These are phyloP conservation scores for Mucuna pruriens DNA, from an alignment of 306 rosid species.

Conservation along the genomic window DNA sequence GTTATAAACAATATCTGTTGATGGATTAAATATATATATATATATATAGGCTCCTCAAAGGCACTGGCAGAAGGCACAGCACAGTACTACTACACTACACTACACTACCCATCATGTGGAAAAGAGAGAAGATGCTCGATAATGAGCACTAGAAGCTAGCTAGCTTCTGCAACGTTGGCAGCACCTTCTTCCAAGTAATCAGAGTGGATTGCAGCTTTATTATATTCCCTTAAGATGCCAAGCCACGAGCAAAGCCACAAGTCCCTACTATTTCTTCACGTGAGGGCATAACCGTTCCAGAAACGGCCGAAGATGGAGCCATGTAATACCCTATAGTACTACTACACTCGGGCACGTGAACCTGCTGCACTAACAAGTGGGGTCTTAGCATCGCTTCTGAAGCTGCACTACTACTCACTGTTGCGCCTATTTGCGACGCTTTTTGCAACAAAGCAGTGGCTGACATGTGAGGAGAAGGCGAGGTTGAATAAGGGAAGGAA, in stretches of 20 bases:
- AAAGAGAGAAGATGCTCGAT: constrained; percentile 23
- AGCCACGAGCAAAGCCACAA: constrained; percentile 32
- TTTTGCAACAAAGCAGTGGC: constrained; percentile 72
- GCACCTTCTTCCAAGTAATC: constrained; percentile 33
- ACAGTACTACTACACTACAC: not conserved
- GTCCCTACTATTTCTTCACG: constrained; percentile 53
- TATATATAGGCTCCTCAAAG: constrained; percentile 35
- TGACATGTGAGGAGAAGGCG: constrained; percentile 52
- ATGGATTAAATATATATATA: not conserved
- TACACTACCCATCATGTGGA: constrained; percentile 48
- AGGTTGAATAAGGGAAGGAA: not conserved
- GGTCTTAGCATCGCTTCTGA: constrained; percentile 20
- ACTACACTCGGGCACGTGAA: constrained; percentile 35
- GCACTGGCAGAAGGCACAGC: constrained; percentile 27
- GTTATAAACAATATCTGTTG: not conserved
- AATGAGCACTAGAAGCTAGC: not conserved
- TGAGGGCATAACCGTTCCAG: constrained; percentile 40
- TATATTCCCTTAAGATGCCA: constrained; percentile 49
- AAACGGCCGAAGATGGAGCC: constrained; percentile 38
- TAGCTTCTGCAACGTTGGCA: not conserved
- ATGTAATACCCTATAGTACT: not conserved
- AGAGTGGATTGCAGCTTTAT: constrained; percentile 40
- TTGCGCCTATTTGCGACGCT: constrained; percentile 70
- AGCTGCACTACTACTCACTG: constrained; percentile 48
- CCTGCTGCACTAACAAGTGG: constrained; percentile 33